These are phyloP conservation scores for Thermomucor indicae-seudaticae DNA, from an alignment of 371 early-diverging fungal genomes.

Conservation along the genomic window DNA sequence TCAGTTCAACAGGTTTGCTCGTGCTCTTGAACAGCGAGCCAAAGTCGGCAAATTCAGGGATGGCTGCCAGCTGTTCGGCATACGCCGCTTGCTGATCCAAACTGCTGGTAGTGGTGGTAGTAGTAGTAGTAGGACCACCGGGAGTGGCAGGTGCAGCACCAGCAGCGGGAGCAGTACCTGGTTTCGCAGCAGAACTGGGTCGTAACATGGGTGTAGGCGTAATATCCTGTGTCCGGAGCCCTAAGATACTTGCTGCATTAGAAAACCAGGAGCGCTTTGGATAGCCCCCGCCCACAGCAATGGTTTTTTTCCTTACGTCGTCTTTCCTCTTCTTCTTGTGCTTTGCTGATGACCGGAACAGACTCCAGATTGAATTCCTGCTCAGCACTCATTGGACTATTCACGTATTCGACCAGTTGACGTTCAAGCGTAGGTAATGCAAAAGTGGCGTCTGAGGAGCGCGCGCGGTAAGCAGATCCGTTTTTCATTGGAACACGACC, in stretches of 20 bases:
- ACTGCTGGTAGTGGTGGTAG: constrained; percentile 28
- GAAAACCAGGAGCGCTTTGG: too few species aligned
- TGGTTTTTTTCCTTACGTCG: constrained; percentile 28
- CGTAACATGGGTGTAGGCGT: constrained; percentile 27
- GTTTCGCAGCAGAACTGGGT: constrained; percentile 11
- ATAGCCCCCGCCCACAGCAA: too few species aligned
- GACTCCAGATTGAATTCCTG: constrained; percentile 74
- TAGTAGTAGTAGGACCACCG: constrained; percentile 14
- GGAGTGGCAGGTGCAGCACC: neutral
- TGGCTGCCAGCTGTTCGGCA: constrained; percentile 68
- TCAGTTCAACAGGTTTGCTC: constrained; percentile 71
- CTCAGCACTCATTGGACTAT: constrained; percentile 53
- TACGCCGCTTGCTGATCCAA: constrained; percentile 68
- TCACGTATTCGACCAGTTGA: constrained; percentile 80
- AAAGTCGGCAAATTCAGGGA: constrained; percentile 81
- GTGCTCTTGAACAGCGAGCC: constrained; percentile 87
- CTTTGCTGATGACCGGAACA: constrained; percentile 80
- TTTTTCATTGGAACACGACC: too few species aligned
- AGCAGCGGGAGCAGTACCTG: constrained; percentile 23
- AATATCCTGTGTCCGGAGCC: constrained; percentile 26
- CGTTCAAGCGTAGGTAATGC: constrained; percentile 85
- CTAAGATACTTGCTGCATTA: constrained; percentile 11
- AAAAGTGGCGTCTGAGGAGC: constrained; percentile 85
- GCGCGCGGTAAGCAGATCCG: too few species aligned
- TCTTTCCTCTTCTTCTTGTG: constrained; percentile 72